Evolutionary conservation across 352 stramenopile species (phyloP), one percentile per base, ranked within the genome.

Genomic region (Phytophthora capsici): DNA sequence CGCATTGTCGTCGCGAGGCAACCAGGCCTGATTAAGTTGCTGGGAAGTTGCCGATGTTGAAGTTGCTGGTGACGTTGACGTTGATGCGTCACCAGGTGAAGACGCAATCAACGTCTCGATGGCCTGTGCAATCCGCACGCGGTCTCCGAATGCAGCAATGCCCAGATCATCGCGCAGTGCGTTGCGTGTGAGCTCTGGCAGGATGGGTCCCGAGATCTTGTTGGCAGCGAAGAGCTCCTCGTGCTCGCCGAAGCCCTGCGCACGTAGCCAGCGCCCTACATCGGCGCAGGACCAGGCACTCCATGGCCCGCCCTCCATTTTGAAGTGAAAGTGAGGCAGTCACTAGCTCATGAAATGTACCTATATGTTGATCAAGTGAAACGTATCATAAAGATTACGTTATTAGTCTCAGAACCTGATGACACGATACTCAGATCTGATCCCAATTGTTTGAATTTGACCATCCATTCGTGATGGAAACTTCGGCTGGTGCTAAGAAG

Each of bases 101-200:
- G 43, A 17, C 43, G 64, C 59, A 44, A 70, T 73, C 17, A 90
- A 67, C 57, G 68, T 67, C 44, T 92, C 73, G 47, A 92, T 77
- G 36, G 71, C 76, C 40, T 87, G 82, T 17, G 77, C 48, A 41
- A 92, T 81, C 41, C 78, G 80, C 50, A 86, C 70, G 58, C 81
- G 84, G 44, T 86, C 79, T 14, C 81, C 81, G 32, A 89, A 89
- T 9, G 79, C 78, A 28, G 68, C 48, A 64, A 92, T 82, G 52
- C 80, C 80, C 19, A 92, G 59, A 41, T 90, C 81, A 40, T 87
- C 80, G 45, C 83, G 82, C 34, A 92, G 63, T 26, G 86, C 74
- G 49, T 89, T 79, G 38, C 84, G 80, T 30, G 77, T 80, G 47
- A 92, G 65, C 60, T 86, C 81, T 12, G 78, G 73, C 22, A 92